A percentile compares a stretch with the other conserved stretches of the same genome.
Conservation (phyloP, 2,329 filamentous ascomycete genomes). For the Aspergillus pseudoterreus region DNA sequence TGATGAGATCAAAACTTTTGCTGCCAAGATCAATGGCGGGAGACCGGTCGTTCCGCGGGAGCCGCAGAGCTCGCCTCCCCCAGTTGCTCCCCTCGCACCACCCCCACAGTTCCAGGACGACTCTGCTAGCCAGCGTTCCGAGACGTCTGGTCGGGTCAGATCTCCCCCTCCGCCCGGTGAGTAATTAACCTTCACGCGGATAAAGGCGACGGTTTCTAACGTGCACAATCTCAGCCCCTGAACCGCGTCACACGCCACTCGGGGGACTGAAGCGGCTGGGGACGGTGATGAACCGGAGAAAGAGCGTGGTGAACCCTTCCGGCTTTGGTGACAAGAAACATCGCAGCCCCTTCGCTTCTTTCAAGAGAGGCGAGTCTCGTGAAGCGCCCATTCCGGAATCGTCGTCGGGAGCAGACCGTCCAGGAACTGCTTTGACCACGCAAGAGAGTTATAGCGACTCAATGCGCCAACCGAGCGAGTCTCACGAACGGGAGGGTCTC, state of each 20-base stretch:
- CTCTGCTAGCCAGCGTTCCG: slow-evolving; percentile 53
- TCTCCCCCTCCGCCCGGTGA: slow-evolving; percentile 33
- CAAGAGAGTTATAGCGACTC: slow-evolving; percentile 21
- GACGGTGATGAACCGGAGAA: slow-evolving; percentile 46
- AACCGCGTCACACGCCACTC: slow-evolving; percentile 39
- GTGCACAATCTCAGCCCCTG: slow-evolving; percentile 24
- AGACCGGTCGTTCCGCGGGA: slow-evolving; percentile 27
- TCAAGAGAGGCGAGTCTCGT: slow-evolving; percentile 39
- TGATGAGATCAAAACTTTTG: slow-evolving; percentile 67
- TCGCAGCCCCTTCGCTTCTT: slow-evolving; percentile 40
- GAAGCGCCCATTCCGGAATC: slow-evolving; percentile 37
- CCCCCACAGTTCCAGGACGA: slow-evolving; percentile 49
- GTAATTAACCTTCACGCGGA: slow-evolving; percentile 2
- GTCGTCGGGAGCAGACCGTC: slow-evolving; percentile 25
- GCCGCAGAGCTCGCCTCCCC: slow-evolving; percentile 22
- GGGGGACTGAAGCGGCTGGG: slow-evolving; percentile 45
- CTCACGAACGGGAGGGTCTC: slow-evolving; percentile 20
- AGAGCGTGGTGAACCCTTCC: slow-evolving; percentile 39
- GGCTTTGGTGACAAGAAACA: slow-evolving; percentile 39
- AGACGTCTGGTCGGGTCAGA: slow-evolving; percentile 39
- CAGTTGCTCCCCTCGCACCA: slow-evolving; percentile 33
- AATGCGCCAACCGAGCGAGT: slow-evolving; percentile 23
- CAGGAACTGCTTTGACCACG: slow-evolving; percentile 27
- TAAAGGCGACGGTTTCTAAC: neutral
- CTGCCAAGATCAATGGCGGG: slow-evolving; percentile 36